phyloP scores from a whole-genome alignment of 345 rosid species.

The Kandelia obovata region DNA sequence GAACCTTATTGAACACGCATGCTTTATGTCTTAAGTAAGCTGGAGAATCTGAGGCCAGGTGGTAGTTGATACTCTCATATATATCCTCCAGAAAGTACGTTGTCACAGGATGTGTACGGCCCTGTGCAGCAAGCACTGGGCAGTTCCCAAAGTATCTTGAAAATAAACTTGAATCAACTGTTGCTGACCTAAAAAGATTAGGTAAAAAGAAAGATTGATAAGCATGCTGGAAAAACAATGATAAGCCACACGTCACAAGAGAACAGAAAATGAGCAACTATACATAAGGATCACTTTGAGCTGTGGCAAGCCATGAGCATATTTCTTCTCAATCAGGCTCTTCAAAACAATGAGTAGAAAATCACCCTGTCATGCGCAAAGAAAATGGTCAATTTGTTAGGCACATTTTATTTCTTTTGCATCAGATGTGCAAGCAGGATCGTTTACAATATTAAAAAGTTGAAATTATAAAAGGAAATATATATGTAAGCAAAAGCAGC shows the following conservation, averaged over 20 bases:
- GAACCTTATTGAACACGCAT: slow-evolving; percentile 55
- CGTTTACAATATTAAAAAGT: neutral
- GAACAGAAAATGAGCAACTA: slow-evolving; percentile 21
- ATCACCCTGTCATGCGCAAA: slow-evolving; percentile 59
- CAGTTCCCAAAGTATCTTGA: slow-evolving; percentile 83
- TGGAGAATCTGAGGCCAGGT: slow-evolving; percentile 78
- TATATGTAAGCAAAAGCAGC: neutral
- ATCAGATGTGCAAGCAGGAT: neutral
- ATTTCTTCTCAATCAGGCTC: slow-evolving; percentile 81
- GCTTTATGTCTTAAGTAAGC: slow-evolving; percentile 61
- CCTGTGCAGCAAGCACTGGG: slow-evolving; percentile 84
- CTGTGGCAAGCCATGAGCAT: slow-evolving; percentile 41
- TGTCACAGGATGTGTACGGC: slow-evolving; percentile 84
- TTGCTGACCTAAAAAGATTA: slow-evolving; percentile 70
- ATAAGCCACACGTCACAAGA: slow-evolving; percentile 9
- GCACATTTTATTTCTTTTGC: neutral
- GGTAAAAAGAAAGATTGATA: slow-evolving; percentile 17
- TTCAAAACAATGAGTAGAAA: slow-evolving; percentile 88
- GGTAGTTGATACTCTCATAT: slow-evolving; percentile 65
- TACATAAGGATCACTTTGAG: slow-evolving; percentile 91
- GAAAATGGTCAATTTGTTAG: neutral
- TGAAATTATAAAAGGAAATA: neutral
- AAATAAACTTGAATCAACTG: slow-evolving; percentile 81
- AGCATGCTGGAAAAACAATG: neutral
- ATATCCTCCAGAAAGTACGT: slow-evolving; percentile 78